phyloP scores from a whole-genome alignment of 139 green algal genomes.

The Picochlorum sp. region DNA sequence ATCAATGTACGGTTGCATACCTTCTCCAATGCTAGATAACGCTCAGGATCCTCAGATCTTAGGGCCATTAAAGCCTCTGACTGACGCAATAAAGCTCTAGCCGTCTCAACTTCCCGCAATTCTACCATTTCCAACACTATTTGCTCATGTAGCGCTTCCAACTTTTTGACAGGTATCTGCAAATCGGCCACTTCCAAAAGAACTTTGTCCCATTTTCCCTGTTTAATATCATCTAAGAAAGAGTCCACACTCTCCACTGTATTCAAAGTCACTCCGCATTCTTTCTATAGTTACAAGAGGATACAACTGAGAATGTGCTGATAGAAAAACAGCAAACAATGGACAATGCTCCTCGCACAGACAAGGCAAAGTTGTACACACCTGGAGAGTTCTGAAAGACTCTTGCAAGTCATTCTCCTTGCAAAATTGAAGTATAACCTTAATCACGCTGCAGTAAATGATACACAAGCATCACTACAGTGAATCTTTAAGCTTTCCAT shows the following conservation, averaged over 20 bases:
- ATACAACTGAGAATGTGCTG: background rate
- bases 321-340: background rate
- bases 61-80: constrained; percentile 72
- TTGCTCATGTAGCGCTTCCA: constrained; percentile 93
- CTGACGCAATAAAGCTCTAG: constrained; percentile 80
- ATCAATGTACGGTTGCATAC: constrained; percentile 67
- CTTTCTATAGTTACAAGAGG: constrained; percentile 50
- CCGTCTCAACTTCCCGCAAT: constrained; percentile 84
- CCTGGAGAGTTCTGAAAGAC: constrained; percentile 82
- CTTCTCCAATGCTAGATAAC: constrained; percentile 76
- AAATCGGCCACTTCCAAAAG: constrained; percentile 74
- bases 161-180: constrained; percentile 75
- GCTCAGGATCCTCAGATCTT: constrained; percentile 76
- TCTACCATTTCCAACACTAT: constrained; percentile 95
- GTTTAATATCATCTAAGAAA: constrained; percentile 82
- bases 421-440: constrained; percentile 95
- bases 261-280: constrained; percentile 91
- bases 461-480: background rate
- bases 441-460: constrained; percentile 75
- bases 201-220: constrained; percentile 83
- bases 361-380: background rate
- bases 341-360: background rate
- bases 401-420: constrained; percentile 86
- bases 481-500: background rate
- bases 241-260: constrained; percentile 85